Base-by-base conservation (phyloP, 2,329 filamentous ascomycete species). In the Talaromyces sp. region DNA sequence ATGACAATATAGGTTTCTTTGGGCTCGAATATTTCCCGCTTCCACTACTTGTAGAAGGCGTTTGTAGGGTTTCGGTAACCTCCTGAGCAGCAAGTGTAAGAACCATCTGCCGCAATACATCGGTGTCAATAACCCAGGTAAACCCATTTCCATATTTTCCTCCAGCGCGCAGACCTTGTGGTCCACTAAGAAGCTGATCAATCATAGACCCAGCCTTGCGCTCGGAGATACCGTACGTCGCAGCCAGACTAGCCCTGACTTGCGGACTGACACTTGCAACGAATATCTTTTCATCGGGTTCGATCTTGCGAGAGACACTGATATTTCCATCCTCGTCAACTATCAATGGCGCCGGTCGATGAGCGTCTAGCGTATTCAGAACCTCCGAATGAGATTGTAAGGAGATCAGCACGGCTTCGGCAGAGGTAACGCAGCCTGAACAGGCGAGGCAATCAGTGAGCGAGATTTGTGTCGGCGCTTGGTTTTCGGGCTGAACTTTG, bases 371-470 rank as follows among this genome's bases (percentile, higher is more conserved):
- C 5, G 91, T 90, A 67, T 86, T 87, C 58, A 99, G 83, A 7
- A 99, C 93, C 79, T 99, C 95, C 43, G 89, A 87, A 78, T 99
- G 95, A 70, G 92, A 96, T 79, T 99, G 95, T 63, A 99, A 81
- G 66, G 91, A 95, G 61, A 99, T 93, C 49, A 99, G 87, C n/a
- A 99, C 92, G 17, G 95, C 95, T 80, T 99, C 95, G 56, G 95
- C 95, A 5, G 93, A 97, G 22, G 95, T 99, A 61, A 99, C 95
- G 77, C 95, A 99, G 62, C 95, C 95, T 10, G 95, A 97, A 79
- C 95, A 99, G 61, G 95, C 95, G 60, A 99, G 89, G 74, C 95
- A 99, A 79, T 99, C 95, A 6, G 95, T 98, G 67, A 99, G 86
- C 58, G 93, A 97, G 72, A 99, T 98, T 75, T 96, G 89, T 6